Evolutionary conservation across 1,284 basidiomycete genomes (phyloP).

Genomic region (Cutaneotrichosporon sp.): DNA sequence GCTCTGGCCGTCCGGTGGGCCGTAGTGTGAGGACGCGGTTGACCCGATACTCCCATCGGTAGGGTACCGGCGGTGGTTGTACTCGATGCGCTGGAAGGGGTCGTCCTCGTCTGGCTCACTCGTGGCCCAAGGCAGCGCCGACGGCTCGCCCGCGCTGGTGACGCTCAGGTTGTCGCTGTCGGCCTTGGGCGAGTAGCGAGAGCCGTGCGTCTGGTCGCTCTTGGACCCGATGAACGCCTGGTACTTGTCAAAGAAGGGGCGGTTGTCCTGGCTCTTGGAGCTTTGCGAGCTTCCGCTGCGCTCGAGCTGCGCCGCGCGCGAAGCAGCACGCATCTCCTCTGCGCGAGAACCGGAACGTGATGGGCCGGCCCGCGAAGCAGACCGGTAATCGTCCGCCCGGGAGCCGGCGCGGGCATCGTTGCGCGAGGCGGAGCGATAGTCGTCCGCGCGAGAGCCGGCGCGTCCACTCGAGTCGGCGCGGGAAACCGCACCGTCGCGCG

Average conservation of each 20-base stretch:
- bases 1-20: conserved; percentile 18
- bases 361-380: conserved; percentile 9
- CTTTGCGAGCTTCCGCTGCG: conserved; percentile 18
- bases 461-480: conserved; percentile 12
- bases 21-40: conserved; percentile 28
- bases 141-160: conserved; percentile 3
- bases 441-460: not conserved
- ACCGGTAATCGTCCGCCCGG: conserved; percentile 11
- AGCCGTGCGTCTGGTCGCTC: conserved; percentile 26
- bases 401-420: conserved; percentile 9
- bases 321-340: conserved; percentile 1
- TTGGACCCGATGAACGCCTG: conserved; percentile 45
- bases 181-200: not conserved
- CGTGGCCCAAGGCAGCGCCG: conserved; percentile 4
- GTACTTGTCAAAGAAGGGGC: conserved; percentile 60
- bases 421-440: conserved; percentile 10
- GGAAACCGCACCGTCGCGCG: conserved; percentile 6
- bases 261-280: conserved; percentile 13
- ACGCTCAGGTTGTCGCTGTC: conserved; percentile 20
- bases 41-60: conserved; percentile 45
- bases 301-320: conserved; percentile 8
- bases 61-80: conserved; percentile 31
- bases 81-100: conserved; percentile 9
- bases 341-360: conserved; percentile 3
- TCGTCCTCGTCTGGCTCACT: not conserved